These are phyloP conservation scores for Penicillium paneum DNA, from an alignment of 2,329 filamentous ascomycete species.

Conservation along the genomic window DNA sequence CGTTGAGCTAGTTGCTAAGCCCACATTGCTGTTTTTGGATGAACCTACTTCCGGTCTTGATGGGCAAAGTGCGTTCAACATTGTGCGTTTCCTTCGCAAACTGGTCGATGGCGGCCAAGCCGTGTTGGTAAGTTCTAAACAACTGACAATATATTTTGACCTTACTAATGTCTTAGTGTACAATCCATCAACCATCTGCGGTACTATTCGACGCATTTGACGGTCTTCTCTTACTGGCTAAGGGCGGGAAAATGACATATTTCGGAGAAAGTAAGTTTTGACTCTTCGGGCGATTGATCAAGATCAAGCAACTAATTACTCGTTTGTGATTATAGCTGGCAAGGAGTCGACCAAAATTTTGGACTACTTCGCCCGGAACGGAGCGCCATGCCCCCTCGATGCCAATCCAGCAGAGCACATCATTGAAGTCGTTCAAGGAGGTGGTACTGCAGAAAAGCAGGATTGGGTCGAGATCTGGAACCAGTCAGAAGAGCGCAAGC, in stretches of 20 bases:
- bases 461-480: slow-evolving; percentile 38
- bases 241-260: slow-evolving; percentile 64
- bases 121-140: slow-evolving; percentile 50
- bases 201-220: slow-evolving; percentile 67
- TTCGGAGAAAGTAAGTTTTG: slow-evolving; percentile 53
- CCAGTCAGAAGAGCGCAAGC: slow-evolving; percentile 27
- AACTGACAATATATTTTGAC: too few relatives aligned
- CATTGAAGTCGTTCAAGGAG: slow-evolving; percentile 38
- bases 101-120: slow-evolving; percentile 65
- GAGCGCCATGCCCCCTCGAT: slow-evolving; percentile 51
- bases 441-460: slow-evolving; percentile 16
- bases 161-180: slow-evolving; percentile 36
- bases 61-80: slow-evolving; percentile 58
- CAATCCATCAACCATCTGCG: slow-evolving; percentile 68
- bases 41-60: slow-evolving; percentile 64
- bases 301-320: too few relatives aligned
- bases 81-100: slow-evolving; percentile 62
- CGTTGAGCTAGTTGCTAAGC: slow-evolving; percentile 59
- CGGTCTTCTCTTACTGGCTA: slow-evolving; percentile 61
- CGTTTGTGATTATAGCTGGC: slow-evolving; percentile 22
- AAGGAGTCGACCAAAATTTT: slow-evolving; percentile 42
- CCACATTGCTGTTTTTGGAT: slow-evolving; percentile 60
- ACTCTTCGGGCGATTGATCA: neutral
- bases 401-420: slow-evolving; percentile 54
- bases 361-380: slow-evolving; percentile 53